phyloP scores from a whole-genome alignment of 2,329 filamentous ascomycete genomes.

The Chalara sp. region DNA sequence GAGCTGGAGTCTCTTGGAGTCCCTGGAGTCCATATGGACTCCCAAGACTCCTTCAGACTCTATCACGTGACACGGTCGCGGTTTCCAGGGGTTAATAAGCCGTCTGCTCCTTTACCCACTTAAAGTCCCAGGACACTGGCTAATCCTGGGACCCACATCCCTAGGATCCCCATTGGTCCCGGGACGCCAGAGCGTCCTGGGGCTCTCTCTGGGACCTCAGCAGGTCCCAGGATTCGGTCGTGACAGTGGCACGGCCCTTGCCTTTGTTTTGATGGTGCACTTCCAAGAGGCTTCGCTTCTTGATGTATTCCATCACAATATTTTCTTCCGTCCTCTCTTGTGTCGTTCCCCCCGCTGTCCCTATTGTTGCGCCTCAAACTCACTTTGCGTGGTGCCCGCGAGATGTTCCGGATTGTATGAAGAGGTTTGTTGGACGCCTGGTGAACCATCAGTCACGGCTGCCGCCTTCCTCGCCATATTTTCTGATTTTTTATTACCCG shows the following conservation, averaged over 20 bases:
- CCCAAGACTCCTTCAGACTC: no score
- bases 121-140: no score
- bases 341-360: constrained; percentile 23
- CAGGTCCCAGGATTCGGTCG: constrained; percentile 50
- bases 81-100: no score
- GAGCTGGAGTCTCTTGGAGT: no score
- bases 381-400: constrained; percentile 13
- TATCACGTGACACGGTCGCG: no score
- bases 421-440: constrained; percentile 34
- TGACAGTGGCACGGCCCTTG: constrained; percentile 48
- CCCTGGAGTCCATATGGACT: no score
- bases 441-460: constrained; percentile 31
- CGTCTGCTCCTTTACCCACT: no score
- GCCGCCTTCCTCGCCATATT: constrained; percentile 19
- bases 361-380: constrained; percentile 19
- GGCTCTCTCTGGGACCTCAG: constrained; percentile 26
- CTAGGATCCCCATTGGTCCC: no score
- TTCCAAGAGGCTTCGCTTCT: constrained; percentile 69
- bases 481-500: constrained; percentile 10
- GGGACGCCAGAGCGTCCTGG: no score
- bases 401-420: constrained; percentile 17
- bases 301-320: constrained; percentile 68
- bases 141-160: no score
- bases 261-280: constrained; percentile 39
- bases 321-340: constrained; percentile 54